Conservation (phyloP, 345 rosid genomes). For the Linum lewisii region DNA sequence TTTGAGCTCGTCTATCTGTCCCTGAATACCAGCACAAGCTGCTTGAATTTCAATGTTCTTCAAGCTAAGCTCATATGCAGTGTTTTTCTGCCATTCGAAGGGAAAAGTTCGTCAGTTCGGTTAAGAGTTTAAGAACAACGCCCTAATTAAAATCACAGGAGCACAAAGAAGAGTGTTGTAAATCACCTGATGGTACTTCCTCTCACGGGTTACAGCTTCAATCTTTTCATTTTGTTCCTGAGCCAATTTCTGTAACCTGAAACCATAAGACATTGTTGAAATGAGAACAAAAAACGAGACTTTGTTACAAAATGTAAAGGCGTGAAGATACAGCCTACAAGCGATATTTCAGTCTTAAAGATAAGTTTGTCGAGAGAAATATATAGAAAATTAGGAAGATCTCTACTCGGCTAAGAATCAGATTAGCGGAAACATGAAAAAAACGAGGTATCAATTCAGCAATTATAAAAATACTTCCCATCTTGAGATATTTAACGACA, state of each 20-base stretch:
- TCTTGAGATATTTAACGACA: not conserved
- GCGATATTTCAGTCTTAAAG: not conserved
- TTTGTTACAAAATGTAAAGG: not conserved
- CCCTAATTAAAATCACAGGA: conserved; percentile 1
- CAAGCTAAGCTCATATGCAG: conserved; percentile 76
- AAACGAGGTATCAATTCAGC: too few species aligned
- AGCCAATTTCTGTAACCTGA: conserved; percentile 74
- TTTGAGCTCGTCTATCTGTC: conserved; percentile 37
- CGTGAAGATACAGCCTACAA: too few species aligned
- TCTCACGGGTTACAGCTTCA: conserved; percentile 85
- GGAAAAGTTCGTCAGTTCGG: conserved; percentile 11
- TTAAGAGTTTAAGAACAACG: not conserved
- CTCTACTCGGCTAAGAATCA: not conserved
- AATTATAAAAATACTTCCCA: not conserved
- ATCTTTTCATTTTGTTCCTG: conserved; percentile 73
- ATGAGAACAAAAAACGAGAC: not conserved
- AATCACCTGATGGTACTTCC: conserved; percentile 90
- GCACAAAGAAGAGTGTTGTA: conserved; percentile 1
- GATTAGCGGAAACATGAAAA: too few species aligned
- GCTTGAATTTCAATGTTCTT: conserved; percentile 82
- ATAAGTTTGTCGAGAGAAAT: not conserved
- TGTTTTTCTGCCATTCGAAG: conserved; percentile 54
- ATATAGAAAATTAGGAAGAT: not conserved
- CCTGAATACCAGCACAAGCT: conserved; percentile 56
- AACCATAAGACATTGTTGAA: not conserved